Evolutionary conservation across 352 stramenopile genomes (phyloP), one percentile per base, ranked within the genome.

Genomic region (Elongisporangium prolatum): DNA sequence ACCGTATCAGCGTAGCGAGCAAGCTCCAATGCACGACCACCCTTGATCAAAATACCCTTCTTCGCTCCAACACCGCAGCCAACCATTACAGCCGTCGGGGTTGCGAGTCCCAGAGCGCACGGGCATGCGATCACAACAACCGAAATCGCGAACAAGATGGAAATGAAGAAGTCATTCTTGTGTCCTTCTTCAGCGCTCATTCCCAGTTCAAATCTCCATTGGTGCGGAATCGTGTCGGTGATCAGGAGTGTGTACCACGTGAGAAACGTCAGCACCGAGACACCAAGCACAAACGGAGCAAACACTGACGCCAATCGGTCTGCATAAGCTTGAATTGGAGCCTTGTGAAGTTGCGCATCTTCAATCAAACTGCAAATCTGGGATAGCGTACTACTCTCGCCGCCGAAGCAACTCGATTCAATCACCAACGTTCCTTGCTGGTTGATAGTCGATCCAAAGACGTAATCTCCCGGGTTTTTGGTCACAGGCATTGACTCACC

Each of bases 71-170:
- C 83, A 14, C 84, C 87, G 22, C 92, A 91, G 3, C 83, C 88
- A 14, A 97, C 91, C 81, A 94, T 95, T 11, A 96, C 85, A 5
- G 87, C 87, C 3, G 86, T 96, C 3, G 87, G 87, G 0, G 86
- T 95, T 9, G 87, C 87, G 8, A 96, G 71, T 4, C 87, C 86
- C 2, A 96, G 57, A 34, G 87, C 87, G 61, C 87, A 96, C 14
- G 87, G 87, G 21, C 87, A 96, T 8, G 82, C 80, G 22, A 98
- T 96, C 8, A 96, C 86, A 4, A 96, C 88, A 7, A 95, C 88
- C 3, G 93, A 85, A 37, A 97, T 88, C 1, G 84, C 88, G 50
- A 95, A 95, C 2, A 97, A 51, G 22, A 96, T 61, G 6, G 83
- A 69, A n/a, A 89, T 72, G 54, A 77, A 89, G 18, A 89, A 51